Evolutionary conservation across 1,284 basidiomycete species (phyloP).

Genomic region (Hypsizygus ulmarius): DNA sequence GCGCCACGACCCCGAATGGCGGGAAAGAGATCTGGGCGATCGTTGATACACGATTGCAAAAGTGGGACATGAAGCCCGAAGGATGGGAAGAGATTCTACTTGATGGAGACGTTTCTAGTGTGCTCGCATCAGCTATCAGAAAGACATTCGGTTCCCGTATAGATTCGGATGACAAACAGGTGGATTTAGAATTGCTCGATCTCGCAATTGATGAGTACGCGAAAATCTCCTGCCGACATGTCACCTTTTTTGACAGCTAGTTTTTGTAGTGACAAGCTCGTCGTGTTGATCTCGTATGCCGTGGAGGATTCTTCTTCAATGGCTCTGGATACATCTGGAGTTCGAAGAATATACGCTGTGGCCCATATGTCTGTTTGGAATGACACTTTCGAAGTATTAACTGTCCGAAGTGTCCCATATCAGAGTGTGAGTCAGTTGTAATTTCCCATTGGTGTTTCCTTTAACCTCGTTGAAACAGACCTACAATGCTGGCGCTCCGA

Average conservation of each 20-base stretch:
- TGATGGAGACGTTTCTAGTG: slow-evolving; percentile 50
- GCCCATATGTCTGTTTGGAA: slow-evolving; percentile 44
- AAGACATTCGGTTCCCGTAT: slow-evolving; percentile 37
- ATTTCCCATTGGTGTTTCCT: background rate
- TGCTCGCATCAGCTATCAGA: slow-evolving; percentile 42
- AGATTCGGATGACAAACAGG: slow-evolving; percentile 39
- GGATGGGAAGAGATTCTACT: slow-evolving; percentile 63
- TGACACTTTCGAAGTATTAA: slow-evolving; percentile 43
- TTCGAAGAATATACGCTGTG: slow-evolving; percentile 64
- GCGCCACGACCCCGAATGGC: slow-evolving; percentile 37
- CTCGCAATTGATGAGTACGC: slow-evolving; percentile 59
- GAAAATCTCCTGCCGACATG: slow-evolving; percentile 6
- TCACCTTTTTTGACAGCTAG: slow-evolving; percentile 3
- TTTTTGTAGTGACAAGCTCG: slow-evolving; percentile 47
- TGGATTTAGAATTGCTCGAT: slow-evolving; percentile 71
- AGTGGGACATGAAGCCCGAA: slow-evolving; percentile 62
- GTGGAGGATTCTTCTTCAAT: slow-evolving; percentile 45
- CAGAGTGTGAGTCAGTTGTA: slow-evolving; percentile 54
- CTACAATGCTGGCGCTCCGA: slow-evolving; percentile 60
- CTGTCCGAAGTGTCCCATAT: slow-evolving; percentile 63
- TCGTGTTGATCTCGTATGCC: slow-evolving; percentile 67
- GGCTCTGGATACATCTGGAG: slow-evolving; percentile 39
- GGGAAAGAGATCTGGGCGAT: slow-evolving; percentile 60
- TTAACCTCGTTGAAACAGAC: slow-evolving; percentile 39
- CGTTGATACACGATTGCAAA: slow-evolving; percentile 63